Conservation (phyloP, 129 eudicot species). For the Helianthus tuberosus region DNA sequence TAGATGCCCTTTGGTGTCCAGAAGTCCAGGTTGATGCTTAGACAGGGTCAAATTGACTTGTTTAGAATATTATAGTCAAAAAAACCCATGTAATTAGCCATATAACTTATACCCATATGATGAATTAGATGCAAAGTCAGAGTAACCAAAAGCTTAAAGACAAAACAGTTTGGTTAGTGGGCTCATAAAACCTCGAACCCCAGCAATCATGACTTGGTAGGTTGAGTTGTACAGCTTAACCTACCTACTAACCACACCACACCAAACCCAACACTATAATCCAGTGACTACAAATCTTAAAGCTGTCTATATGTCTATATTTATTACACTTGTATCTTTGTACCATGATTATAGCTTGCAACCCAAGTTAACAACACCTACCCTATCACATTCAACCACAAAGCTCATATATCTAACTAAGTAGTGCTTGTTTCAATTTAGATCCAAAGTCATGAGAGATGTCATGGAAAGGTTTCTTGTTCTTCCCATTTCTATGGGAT, state of each 20-base stretch:
- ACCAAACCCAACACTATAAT: conserved; percentile 43
- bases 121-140: conserved; percentile 28
- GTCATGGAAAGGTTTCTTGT: conserved; percentile 52
- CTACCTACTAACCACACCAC: conserved; percentile 63
- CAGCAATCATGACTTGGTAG: conserved; percentile 46
- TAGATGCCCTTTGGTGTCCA: too few species aligned
- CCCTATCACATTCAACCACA: conserved; percentile 12
- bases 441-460: conserved; percentile 47
- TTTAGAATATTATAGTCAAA: conserved; percentile 15
- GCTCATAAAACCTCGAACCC: conserved; percentile 18
- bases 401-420: conserved; percentile 24
- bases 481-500: conserved; percentile 70
- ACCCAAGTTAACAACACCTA: conserved; percentile 39
- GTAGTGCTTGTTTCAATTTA: not conserved
- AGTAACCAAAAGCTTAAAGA: conserved; percentile 30
- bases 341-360: conserved; percentile 57
- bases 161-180: conserved; percentile 41
- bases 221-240: conserved; percentile 85
- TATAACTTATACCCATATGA: not conserved
- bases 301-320: conserved; percentile 14
- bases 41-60: conserved; percentile 8
- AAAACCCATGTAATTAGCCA: not conserved
- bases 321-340: conserved; percentile 26
- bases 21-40: not conserved
- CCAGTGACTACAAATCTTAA: conserved; percentile 20